Base-by-base conservation (phyloP, 805 yeast genomes). In the Tetrapisispora phaffii region DNA sequence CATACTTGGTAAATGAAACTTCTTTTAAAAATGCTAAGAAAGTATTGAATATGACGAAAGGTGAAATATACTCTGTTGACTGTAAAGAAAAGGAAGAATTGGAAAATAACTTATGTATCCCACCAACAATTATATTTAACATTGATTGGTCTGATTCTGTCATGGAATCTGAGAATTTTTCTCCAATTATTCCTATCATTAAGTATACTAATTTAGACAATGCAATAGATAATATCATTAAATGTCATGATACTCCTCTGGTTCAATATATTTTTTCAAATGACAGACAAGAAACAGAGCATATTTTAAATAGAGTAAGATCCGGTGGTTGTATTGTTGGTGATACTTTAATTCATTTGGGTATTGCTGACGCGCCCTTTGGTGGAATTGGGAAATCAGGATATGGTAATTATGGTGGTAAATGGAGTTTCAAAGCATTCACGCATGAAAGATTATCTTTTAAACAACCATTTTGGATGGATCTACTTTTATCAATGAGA, bases 351-450 rank as follows among this genome's bases (percentile, higher is more conserved):
- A 49, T 85, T 55, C 95, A 87, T 50, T 86, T 77, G 36, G 89
- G 78, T 1, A 71, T 83, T 44, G 47, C 71, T 7, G 71, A 72
- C 41, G 76, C 85, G 3, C 97, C 97, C 22, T 90, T 89, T 65
- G 97, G 97, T 29, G 97, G 97, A 21, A 67, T 89, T 45, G 96
- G 97, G 13, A 60, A 60, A 15, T 85, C 96, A 0, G 97, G 97
- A 1, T 68, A 70, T 47, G 97, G 97, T 10, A 66, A 73, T 29
- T 88, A 87, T 65, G 96, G 88, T 59, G 96, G 96, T 3, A 66
- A 64, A 49, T 71, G 66, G 59, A 82, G 88, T 8, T 73, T 79
- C 50, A 76, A 79, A 38, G 70, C 83, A n/a, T 89, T 89, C 58
- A 75, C 87, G 1, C 95, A 85, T 61, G 76, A 76, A 58, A 74